These are phyloP conservation scores for Fusarium nygamai DNA, from an alignment of 2,329 filamentous ascomycete species.

Conservation along the genomic window DNA sequence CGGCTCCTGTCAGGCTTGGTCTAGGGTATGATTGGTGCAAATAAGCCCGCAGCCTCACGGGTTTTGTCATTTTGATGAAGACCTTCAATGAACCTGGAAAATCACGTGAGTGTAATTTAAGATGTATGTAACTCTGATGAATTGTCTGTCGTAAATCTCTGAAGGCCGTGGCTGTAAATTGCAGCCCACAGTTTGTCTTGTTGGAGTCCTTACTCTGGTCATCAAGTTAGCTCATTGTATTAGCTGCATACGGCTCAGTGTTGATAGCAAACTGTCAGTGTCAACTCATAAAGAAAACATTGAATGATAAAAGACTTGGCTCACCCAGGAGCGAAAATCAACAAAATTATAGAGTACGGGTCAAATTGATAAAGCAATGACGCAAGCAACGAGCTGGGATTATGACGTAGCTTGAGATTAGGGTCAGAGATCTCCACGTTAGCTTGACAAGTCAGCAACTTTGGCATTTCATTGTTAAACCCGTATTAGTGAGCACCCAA, in stretches of 20 bases:
- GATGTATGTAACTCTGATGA: neutral
- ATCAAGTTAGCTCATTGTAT: neutral
- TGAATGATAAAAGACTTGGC: neutral
- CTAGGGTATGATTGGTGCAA: slow-evolving; percentile 33
- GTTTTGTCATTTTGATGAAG: neutral
- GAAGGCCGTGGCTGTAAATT: neutral
- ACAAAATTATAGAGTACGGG: neutral
- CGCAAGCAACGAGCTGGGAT: slow-evolving; percentile 2
- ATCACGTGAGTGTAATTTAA: slow-evolving; percentile 20
- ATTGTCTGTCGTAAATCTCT: neutral
- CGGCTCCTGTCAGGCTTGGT: slow-evolving; percentile 25
- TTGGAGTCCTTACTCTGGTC: neutral
- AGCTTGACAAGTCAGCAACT: slow-evolving; percentile 10
- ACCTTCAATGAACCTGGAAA: neutral
- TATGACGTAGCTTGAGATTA: slow-evolving; percentile 21
- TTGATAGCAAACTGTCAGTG: neutral
- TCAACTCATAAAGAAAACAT: neutral
- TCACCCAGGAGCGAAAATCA: neutral
- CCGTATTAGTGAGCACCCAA: neutral
- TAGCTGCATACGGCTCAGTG: neutral
- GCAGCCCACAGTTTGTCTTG: neutral
- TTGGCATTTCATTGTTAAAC: neutral
- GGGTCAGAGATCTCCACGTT: neutral
- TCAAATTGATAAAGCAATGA: slow-evolving; percentile 20
- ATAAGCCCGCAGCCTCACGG: slow-evolving; percentile 5